phyloP scores from a whole-genome alignment of 2,329 filamentous ascomycete genomes.

The Alternaria dauci region DNA sequence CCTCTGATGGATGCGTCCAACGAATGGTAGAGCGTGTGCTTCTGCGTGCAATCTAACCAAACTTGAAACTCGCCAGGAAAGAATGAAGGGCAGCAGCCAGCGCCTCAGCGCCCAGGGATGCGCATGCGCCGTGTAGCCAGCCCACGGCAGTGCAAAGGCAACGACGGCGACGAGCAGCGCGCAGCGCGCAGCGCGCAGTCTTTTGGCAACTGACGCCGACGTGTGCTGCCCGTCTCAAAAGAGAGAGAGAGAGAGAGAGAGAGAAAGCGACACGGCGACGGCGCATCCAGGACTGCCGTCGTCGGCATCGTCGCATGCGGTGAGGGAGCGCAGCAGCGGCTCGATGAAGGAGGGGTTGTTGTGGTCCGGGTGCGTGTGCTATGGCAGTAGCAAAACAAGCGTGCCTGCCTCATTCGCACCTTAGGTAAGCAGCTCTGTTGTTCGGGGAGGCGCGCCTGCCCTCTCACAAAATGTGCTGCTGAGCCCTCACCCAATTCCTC shows the following conservation, averaged over 20 bases:
- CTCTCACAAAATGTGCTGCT: conserved; percentile 13
- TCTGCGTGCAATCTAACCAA: conserved; percentile 45
- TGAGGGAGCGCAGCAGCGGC: conserved; percentile 24
- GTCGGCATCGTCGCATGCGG: conserved; percentile 21
- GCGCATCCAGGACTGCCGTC: not conserved
- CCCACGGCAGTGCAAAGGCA: not conserved
- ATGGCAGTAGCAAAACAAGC: conserved; percentile 26
- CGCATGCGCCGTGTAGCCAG: conserved; percentile 18
- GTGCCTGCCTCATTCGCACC: conserved; percentile 16
- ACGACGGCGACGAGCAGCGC: not conserved
- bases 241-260: too few species aligned
- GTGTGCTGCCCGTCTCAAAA: not conserved
- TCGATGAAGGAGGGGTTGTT: conserved; percentile 21
- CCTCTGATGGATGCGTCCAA: conserved; percentile 27
- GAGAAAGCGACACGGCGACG: not conserved
- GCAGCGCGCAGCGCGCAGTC: too few species aligned
- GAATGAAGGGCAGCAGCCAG: conserved; percentile 24
- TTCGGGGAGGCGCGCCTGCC: conserved; percentile 13
- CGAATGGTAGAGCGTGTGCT: conserved; percentile 36
- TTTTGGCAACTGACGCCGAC: not conserved
- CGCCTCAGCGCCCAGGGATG: conserved; percentile 20
- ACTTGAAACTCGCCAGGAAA: conserved; percentile 42
- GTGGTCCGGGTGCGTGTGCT: conserved; percentile 22
- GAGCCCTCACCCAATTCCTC: conserved; percentile 19
- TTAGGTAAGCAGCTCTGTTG: conserved; percentile 17